Evolutionary conservation across 2,329 filamentous ascomycete genomes (phyloP).

Genomic region (Curvularia sp.): DNA sequence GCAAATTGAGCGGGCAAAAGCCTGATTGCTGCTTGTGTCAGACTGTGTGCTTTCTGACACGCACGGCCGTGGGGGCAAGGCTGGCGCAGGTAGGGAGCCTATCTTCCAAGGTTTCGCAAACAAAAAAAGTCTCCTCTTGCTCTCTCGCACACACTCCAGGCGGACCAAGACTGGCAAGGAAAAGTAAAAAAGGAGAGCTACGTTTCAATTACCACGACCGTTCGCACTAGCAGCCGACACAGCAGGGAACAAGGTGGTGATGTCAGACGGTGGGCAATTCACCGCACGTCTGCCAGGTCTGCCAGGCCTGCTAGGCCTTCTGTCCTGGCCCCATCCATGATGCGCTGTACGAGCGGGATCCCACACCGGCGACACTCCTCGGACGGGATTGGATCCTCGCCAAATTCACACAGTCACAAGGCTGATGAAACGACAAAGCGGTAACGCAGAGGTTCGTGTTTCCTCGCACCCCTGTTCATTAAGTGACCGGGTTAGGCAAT

Average conservation of each 20-base stretch:
- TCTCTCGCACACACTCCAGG: too few species aligned
- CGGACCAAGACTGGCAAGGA: constrained; percentile 21
- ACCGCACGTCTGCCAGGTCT: neutral
- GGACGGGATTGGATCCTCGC: constrained; percentile 46
- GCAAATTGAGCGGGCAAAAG: constrained; percentile 41
- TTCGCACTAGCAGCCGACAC: constrained; percentile 37
- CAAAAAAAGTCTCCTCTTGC: constrained; percentile 27
- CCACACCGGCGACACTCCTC: constrained; percentile 33
- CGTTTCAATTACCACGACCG: constrained; percentile 40
- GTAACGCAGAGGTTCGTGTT: constrained; percentile 47
- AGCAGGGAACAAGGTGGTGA: constrained; percentile 30
- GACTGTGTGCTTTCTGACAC: constrained; percentile 27
- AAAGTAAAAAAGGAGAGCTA: constrained; percentile 39
- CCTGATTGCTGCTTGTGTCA: constrained; percentile 37
- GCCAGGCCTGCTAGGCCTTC: constrained; percentile 18
- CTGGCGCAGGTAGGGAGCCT: too few species aligned
- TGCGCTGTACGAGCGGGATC: constrained; percentile 33
- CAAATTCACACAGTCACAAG: constrained; percentile 52
- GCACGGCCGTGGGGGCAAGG: constrained; percentile 29
- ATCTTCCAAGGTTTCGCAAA: constrained; percentile 39
- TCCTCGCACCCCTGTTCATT: constrained; percentile 43
- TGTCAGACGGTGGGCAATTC: constrained; percentile 42
- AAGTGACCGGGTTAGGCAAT: constrained; percentile 48
- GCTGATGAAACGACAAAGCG: constrained; percentile 50
- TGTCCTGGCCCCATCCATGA: constrained; percentile 26